Evolutionary conservation across 768 basidiomycete species (phyloP).

Genomic region (Dioszegia hungarica): DNA sequence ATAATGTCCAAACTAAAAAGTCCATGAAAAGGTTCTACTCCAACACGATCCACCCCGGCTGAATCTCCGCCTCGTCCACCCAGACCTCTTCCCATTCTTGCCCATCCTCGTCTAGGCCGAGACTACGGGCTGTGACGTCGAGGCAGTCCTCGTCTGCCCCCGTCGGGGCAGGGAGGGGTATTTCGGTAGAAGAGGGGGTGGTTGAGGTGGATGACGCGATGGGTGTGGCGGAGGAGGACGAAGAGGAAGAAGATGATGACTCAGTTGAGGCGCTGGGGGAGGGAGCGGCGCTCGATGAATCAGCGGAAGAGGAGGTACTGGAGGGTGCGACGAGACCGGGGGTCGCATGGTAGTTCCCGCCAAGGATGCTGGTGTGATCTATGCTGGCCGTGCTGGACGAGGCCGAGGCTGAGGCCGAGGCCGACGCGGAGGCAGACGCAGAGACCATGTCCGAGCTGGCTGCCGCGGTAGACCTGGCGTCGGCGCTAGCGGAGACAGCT

Average conservation of each 20-base stretch:
- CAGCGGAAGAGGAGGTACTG: background rate
- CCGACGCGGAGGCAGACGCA: background rate
- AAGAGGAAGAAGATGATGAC: background rate
- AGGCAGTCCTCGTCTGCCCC: background rate
- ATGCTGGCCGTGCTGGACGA: background rate
- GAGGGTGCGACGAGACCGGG: background rate
- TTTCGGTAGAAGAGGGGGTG: background rate
- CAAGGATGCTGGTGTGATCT: background rate
- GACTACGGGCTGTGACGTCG: background rate
- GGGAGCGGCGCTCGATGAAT: background rate
- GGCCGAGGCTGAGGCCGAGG: background rate
- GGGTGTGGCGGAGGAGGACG: background rate
- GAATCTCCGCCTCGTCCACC: constrained; percentile 27
- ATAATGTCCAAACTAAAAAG: background rate
- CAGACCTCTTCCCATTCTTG: constrained; percentile 27
- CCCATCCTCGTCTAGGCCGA: constrained; percentile 13
- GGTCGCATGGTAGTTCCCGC: background rate
- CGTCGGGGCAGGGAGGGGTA: background rate
- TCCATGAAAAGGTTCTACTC: constrained; percentile 1
- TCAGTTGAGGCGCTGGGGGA: background rate
- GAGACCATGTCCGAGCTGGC: background rate
- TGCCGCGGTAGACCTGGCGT: background rate
- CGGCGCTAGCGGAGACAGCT: background rate
- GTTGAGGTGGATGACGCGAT: background rate
- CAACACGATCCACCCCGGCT: constrained; percentile 16